A percentile compares a stretch with the other conserved stretches of the same genome.
phyloP scores from a whole-genome alignment of 768 basidiomycete species.

The Boletus reticuloceps region DNA sequence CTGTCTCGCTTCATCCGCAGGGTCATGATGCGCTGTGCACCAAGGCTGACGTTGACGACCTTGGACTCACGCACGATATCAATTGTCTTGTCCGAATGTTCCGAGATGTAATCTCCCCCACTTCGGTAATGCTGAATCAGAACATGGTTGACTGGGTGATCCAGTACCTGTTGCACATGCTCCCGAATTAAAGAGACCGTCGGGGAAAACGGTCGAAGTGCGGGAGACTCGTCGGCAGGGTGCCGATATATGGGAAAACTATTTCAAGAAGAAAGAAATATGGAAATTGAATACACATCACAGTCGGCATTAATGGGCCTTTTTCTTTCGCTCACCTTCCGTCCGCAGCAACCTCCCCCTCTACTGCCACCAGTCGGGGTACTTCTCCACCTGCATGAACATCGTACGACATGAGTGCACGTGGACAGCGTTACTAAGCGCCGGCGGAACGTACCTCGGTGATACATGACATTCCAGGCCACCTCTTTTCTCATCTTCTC shows the following conservation, averaged over 20 bases:
- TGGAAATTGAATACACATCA: background rate
- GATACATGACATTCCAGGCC: conserved; percentile 70
- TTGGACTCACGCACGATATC: conserved; percentile 72
- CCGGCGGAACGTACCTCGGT: conserved; percentile 50
- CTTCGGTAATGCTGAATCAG: conserved; percentile 79
- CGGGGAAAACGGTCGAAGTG: conserved; percentile 61
- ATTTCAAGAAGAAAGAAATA: background rate
- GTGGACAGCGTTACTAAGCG: background rate
- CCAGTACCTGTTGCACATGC: conserved; percentile 54
- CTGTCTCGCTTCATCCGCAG: conserved; percentile 63
- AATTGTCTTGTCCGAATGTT: conserved; percentile 85
- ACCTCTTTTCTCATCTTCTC: conserved; percentile 62
- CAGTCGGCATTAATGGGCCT: conserved; percentile 10
- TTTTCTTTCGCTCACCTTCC: conserved; percentile 40
- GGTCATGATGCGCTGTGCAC: conserved; percentile 75
- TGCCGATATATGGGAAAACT: conserved; percentile 82
- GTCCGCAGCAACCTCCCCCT: conserved; percentile 51
- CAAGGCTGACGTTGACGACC: conserved; percentile 80
- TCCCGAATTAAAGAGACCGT: conserved; percentile 65
- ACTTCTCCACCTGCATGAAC: conserved; percentile 64
- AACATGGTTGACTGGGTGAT: conserved; percentile 78
- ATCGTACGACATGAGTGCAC: conserved; percentile 1
- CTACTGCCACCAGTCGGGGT: conserved; percentile 60
- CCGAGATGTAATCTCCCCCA: conserved; percentile 80
- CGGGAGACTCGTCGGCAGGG: conserved; percentile 76